Conservation (phyloP, 345 rosid species). For the Salix koriyanagi region DNA sequence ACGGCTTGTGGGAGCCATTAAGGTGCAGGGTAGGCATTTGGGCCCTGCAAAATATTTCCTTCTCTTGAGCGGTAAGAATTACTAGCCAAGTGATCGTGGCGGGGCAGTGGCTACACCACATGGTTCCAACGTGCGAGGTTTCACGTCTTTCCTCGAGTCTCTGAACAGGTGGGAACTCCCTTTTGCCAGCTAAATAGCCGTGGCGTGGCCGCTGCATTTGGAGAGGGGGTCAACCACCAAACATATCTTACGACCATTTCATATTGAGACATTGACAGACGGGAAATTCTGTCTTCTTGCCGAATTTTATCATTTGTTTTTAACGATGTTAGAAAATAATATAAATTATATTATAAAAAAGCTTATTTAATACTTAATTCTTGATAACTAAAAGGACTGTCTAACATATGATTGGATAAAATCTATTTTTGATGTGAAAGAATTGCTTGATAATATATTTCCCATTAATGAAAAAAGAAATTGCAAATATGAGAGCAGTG, state of each 20-base stretch:
- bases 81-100: background rate
- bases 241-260: background rate
- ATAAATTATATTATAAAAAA: too few relatives aligned
- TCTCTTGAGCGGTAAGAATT: background rate
- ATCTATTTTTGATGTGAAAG: too few relatives aligned
- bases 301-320: background rate
- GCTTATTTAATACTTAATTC: too few relatives aligned
- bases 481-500: too few relatives aligned
- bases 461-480: too few relatives aligned
- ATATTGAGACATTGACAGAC: background rate
- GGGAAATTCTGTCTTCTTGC: background rate
- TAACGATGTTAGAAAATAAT: too few relatives aligned
- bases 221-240: background rate
- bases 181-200: background rate
- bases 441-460: too few relatives aligned
- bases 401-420: too few relatives aligned
- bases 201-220: background rate
- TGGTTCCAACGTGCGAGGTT: background rate
- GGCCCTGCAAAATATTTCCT: background rate
- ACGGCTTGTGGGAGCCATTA: conserved; percentile 1
- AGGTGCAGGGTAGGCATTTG: background rate
- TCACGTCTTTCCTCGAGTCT: background rate
- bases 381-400: too few relatives aligned
- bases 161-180: background rate
- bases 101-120: background rate